A percentile compares a stretch with the other conserved stretches of the same genome.
These are phyloP conservation scores for Myriosclerotinia scirpicola DNA, from an alignment of 2,329 filamentous ascomycete genomes.

Conservation along the genomic window DNA sequence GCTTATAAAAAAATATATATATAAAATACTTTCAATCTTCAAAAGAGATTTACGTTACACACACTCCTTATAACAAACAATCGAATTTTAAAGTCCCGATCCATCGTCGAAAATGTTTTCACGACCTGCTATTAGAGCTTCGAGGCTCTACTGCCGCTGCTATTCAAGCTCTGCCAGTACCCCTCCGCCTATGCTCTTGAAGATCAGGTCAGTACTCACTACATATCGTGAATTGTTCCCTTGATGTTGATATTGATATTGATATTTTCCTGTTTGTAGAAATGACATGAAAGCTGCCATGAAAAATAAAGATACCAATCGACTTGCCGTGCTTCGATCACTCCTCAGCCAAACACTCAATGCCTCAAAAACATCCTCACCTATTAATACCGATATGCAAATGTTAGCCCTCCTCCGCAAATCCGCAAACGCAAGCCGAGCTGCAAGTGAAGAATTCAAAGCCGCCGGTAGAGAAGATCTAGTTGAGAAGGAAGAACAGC, in stretches of 20 bases:
- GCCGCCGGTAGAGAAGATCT: constrained; percentile 65
- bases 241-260: neutral
- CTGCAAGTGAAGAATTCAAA: constrained; percentile 64
- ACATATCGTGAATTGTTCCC: neutral
- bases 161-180: constrained; percentile 36
- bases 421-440: constrained; percentile 56
- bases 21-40: neutral
- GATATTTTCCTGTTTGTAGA: constrained; percentile 29
- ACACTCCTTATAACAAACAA: neutral
- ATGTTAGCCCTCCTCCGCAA: constrained; percentile 68
- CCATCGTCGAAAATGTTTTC: constrained; percentile 27
- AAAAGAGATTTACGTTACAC: neutral
- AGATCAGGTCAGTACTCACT: constrained; percentile 39
- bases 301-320: constrained; percentile 62
- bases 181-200: constrained; percentile 41
- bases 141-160: constrained; percentile 33
- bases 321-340: constrained; percentile 66
- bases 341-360: constrained; percentile 72
- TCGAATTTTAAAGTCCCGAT: neutral
- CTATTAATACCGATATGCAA: constrained; percentile 69
- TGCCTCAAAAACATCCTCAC: constrained; percentile 68
- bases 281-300: constrained; percentile 64
- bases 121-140: constrained; percentile 31
- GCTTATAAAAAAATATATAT: neutral
- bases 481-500: constrained; percentile 66